Conservation (phyloP, 148 eudicot genomes). For the Bassia scoparia region DNA sequence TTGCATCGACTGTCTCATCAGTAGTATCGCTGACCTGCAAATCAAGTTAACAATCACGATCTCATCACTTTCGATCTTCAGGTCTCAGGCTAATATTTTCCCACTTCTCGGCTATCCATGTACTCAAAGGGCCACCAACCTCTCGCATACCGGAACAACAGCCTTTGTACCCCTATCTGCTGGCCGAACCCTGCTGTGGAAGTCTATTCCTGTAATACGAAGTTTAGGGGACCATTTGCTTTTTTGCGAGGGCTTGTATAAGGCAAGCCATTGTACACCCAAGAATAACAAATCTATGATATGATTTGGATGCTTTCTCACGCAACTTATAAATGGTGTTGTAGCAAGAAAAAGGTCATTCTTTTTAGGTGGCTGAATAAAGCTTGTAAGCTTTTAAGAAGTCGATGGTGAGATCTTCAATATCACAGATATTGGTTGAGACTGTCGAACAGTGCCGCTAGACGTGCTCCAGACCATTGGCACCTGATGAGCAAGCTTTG, state of each 20-base stretch:
- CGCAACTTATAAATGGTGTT: conserved; percentile 19
- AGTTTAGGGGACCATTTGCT: conserved; percentile 38
- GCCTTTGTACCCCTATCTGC: conserved; percentile 36
- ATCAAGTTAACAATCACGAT: conserved; percentile 43
- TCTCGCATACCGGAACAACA: conserved; percentile 38
- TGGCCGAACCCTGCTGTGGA: conserved; percentile 48
- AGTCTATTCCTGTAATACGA: conserved; percentile 43
- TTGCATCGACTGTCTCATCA: conserved; percentile 39
- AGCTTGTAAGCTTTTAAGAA: conserved; percentile 31
- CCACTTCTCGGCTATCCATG: conserved; percentile 41
- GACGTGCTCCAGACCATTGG: conserved; percentile 45
- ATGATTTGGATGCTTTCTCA: conserved; percentile 30
- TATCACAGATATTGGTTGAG: conserved; percentile 18
- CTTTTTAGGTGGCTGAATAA: conserved; percentile 36
- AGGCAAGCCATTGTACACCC: conserved; percentile 44
- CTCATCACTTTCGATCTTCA: conserved; percentile 34
- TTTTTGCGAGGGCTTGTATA: conserved; percentile 29
- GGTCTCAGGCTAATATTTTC: conserved; percentile 33
- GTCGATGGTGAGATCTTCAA: conserved; percentile 28
- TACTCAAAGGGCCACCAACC: conserved; percentile 42
- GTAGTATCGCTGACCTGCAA: conserved; percentile 32
- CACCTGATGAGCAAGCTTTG: conserved; percentile 39
- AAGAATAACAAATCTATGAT: conserved; percentile 43
- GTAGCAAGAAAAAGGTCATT: conserved; percentile 26
- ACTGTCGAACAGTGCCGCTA: conserved; percentile 39